Evolutionary conservation across 768 basidiomycete genomes (phyloP), one percentile per base, ranked within the genome.

Genomic region (Leccinum disarticulatum): DNA sequence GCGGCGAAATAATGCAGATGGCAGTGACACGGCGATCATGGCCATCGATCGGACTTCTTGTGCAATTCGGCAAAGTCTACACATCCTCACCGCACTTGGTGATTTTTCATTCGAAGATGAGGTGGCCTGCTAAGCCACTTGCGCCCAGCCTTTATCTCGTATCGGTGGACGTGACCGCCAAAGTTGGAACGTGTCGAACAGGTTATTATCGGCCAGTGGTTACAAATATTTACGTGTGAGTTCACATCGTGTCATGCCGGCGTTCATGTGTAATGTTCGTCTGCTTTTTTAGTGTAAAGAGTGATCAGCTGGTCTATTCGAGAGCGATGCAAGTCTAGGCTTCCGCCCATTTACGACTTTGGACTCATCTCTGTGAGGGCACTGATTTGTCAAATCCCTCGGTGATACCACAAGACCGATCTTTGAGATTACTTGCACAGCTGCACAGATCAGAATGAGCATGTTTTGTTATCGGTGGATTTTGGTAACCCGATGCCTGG

Each of bases 21-120:
- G 50, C 19, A 48, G 13, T 35, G 38, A 59, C 57, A 49, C 66
- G 66, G 70, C 57, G 69, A 72, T 72, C 70, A 64, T 61, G 38
- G 35, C 52, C 47, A 63, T 58, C 63, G 54, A 65, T 62, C 66
- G 59, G 52, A 54, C 58, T 61, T 67, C 50, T 58, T 55, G 60
- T 67, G 56, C 60, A 54, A 60, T 52, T 28, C 54, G 60, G 33
- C 33, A 61, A 15, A 49, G 55, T 49, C 60, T 54, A 38, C 50
- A 38, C 54, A 47, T 52, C 35, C 60, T 55, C 62, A 49, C 64
- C 57, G 28, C 58, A 64, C 57, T 57, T 49, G 69, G 65, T 38
- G 56, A 63, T 72, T 62, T 69, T 65, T 72, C 66, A 68, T 68
- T 70, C 61, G 33, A 51, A 65, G 61, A 57, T 7, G 57, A 63